Percentiles rank a stretch among this genome's conserved stretches.
Evolutionary conservation across 805 yeast species (phyloP).

Genomic region (Saturnispora galanensis): DNA sequence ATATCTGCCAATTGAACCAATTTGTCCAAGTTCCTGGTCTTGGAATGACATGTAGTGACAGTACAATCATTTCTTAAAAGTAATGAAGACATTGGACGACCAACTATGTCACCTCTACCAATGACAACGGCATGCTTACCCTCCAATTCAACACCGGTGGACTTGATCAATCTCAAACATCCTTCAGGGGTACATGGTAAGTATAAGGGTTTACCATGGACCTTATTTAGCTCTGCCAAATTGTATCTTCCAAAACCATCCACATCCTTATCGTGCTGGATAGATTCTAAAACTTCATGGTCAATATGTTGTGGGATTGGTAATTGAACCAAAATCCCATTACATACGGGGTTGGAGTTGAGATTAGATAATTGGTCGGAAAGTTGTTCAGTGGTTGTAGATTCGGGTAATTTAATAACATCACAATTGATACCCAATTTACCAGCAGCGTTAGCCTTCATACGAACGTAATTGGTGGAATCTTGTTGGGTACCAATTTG

Average conservation of each 20-base stretch:
- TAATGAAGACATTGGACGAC: constrained; percentile 67
- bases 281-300: constrained; percentile 44
- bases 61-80: constrained; percentile 65
- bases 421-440: constrained; percentile 59
- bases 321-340: constrained; percentile 67
- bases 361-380: constrained; percentile 32
- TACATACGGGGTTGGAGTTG: constrained; percentile 52
- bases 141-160: constrained; percentile 42
- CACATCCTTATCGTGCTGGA: constrained; percentile 48
- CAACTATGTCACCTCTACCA: constrained; percentile 82
- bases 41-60: constrained; percentile 67
- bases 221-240: constrained; percentile 68
- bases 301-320: constrained; percentile 67
- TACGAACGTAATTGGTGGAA: constrained; percentile 70
- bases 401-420: constrained; percentile 48
- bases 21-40: constrained; percentile 40
- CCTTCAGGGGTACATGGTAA: constrained; percentile 85
- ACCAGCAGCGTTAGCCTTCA: constrained; percentile 70
- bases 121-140: constrained; percentile 76
- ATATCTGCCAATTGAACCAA: constrained; percentile 57
- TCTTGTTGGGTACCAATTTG: constrained; percentile 76
- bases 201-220: constrained; percentile 59
- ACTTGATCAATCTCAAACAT: constrained; percentile 52
- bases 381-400: constrained; percentile 36
- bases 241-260: constrained; percentile 77